Base-by-base conservation (phyloP, 1,284 basidiomycete species). In the Pseudozyma hubeiensis region DNA sequence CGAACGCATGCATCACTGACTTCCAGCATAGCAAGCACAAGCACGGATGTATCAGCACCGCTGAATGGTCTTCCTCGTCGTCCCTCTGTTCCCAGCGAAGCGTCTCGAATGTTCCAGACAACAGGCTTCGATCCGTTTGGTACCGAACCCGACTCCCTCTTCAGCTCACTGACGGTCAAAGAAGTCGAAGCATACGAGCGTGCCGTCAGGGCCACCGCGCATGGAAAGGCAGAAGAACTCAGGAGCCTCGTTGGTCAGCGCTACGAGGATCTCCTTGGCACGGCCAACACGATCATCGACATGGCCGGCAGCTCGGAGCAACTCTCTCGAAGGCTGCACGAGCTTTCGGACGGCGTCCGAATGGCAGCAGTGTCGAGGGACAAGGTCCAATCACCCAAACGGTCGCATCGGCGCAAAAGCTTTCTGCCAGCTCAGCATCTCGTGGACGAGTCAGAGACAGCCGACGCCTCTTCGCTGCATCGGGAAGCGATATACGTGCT, bases 251-350 rank as follows among this genome's bases (percentile, higher is more conserved):
- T 82, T 0, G 75, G 77, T 17, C 66, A 79, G 41, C 59, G 76
- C 14, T 82, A 80, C 47, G 50, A 73, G 35, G 80, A 81, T 35
- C 55, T 82, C 45, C 69, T 82, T 11, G 65, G 65, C 44, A 75
- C 80, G 16, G 78, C 80, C 39, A 72, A 68, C 45, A 74, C 79
- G 24, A 75, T 82, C 59, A 75, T 79, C 35, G 67, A 71, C 50
- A 82, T 82, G 75, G 67, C 73, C 14, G 45, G 49, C 14, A 73
- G 70, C 51, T 67, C 79, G 5, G 43, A 45, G 6, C 60, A 71
- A 24, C 70, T 81, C 39, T 62, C 64, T 29, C 35, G 60, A 10
- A 50, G 68, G 33, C 65, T 81, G 14, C 24, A 56, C 1, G 34
- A 61, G 19, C 66, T 80, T 3, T 56, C 61, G 4, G 33, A 54